Base-by-base conservation (phyloP, 2,329 filamentous ascomycete species). In the Fusarium sp. region DNA sequence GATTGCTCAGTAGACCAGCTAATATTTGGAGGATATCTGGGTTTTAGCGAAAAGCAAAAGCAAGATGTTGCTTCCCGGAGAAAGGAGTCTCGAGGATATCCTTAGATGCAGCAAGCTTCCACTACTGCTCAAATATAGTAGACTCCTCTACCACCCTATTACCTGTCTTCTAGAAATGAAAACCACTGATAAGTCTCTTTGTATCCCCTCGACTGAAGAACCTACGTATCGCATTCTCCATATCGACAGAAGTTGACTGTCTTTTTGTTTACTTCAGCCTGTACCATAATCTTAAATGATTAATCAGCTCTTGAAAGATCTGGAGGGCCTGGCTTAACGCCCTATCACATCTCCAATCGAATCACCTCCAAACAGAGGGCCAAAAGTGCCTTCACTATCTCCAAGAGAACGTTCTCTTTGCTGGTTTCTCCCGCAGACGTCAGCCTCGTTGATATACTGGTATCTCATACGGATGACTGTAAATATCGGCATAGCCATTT, bases 21-120 rank as follows among this genome's bases (percentile, higher is more conserved):
- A 16, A 16, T 11, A 7, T 16, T 41, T 11, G 9, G 9, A n/a
- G 6, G 14, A 7, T 16, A 24, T 1, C 22, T 16, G 6, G 8
- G 6, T 16, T 8, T 18, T 14, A 18, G 15, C 10, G 15, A 42
- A 24, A 12, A 7, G 1, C 6, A 42, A 42, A 12, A 9, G 41
- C 15, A 5, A 2, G 5, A 16, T 18, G n/a, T 18, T 6, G n/a
- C 10, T 24, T 42, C 24, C 12, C 15, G n/a, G 15, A 42, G 39
- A 35, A 35, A 8, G 18, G 35, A 20, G 11, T 38, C 1, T 2
- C 12, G 8, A 22, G 13, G 1, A 2, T 14, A 39, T 39, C 13
- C 7, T 1, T 22, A 0, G 8, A 35, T 1, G 15, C 1, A 10
- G 16, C 3, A 35, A 35, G 0, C 33, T 35, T 35, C 33, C 8